Percentiles rank a stretch among this genome's conserved stretches.
phyloP scores from a whole-genome alignment of 306 rosid species.

The Crotalaria pallida region DNA sequence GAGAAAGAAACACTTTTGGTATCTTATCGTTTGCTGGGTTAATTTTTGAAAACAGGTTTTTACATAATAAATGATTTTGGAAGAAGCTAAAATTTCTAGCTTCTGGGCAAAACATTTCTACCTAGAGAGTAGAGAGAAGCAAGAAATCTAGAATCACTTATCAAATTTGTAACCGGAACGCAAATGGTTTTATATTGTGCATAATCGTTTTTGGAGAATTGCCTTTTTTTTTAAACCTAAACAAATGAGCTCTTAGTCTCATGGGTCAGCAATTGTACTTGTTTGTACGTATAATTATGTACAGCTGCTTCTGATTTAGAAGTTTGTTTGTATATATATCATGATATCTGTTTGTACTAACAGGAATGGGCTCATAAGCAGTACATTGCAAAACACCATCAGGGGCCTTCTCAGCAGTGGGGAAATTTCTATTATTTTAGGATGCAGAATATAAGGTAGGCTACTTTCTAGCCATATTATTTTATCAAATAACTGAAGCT shows the following conservation, averaged over 20 bases:
- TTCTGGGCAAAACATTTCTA: too few species aligned
- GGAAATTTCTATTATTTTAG: constrained; percentile 96
- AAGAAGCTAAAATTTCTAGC: too few species aligned
- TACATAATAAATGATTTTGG: too few species aligned
- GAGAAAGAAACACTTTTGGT: too few species aligned
- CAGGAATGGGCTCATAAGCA: constrained; percentile 99
- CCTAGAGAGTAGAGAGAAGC: too few species aligned
- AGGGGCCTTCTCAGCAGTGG: constrained; percentile 99
- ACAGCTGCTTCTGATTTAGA: constrained; percentile 5
- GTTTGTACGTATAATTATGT: background rate
- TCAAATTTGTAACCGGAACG: too few species aligned
- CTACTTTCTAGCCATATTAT: background rate
- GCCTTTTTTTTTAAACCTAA: too few species aligned
- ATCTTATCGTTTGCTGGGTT: too few species aligned
- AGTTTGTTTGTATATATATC: constrained; percentile 4
- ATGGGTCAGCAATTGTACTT: background rate
- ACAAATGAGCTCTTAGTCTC: background rate
- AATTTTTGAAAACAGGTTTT: too few species aligned
- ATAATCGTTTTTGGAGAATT: too few species aligned
- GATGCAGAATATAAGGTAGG: constrained; percentile 92
- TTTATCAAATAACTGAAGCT: background rate
- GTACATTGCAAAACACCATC: constrained; percentile 93
- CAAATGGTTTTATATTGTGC: too few species aligned
- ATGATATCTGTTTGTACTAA: constrained; percentile 23
- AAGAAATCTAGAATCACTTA: too few species aligned